Evolutionary conservation across 345 rosid genomes (phyloP), one percentile per base, ranked within the genome.

Genomic region (Melaleuca quinquenervia): DNA sequence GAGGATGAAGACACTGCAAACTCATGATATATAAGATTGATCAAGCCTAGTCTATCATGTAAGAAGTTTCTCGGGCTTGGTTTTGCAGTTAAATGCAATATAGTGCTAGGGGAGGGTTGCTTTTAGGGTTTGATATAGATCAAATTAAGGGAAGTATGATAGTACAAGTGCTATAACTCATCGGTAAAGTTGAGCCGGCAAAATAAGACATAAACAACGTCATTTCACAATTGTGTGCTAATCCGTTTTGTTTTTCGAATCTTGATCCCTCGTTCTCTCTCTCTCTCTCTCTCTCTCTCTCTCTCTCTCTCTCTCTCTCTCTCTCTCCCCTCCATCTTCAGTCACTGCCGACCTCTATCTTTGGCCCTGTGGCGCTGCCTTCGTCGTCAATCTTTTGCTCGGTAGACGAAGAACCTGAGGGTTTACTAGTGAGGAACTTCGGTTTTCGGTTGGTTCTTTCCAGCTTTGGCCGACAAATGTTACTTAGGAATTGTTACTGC

Each of bases 1-100:
- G 94, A 90, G 84, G 89, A 90, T 54, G 82, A 89, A 58, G 53
- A 76, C 78, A 32, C 78, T 32, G 45, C 45, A 16, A 16, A 24
- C 78, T 64, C 78, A 0, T 32, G 16, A 32, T 32, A 8, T 16
- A 16, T 3, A 20, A 64, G 78, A 64, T 16, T 32, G 78, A 64
- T 16, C 78, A 4, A 64, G 78, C 78, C 3, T 32, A 10, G 21
- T 18, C 8, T 64, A 16, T 32, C 45, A 8, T 7, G 24, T 16
- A 16, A 32, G 76, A 32, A 64, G 76, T 64, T 64, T 20, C 45
- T 64, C 29, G 21, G 45, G 45, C 78, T 64, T 64, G 3, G 75
- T 29, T 62, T 62, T 62, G 75, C 75, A 62, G 75, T 8, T 14
- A 5, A 62, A 7, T 14, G 78, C 22, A 32, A 64, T 64, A 29